phyloP scores from a whole-genome alignment of 192 early-diverging fungal species.

The Gryganskiella cystojenkinii region DNA sequence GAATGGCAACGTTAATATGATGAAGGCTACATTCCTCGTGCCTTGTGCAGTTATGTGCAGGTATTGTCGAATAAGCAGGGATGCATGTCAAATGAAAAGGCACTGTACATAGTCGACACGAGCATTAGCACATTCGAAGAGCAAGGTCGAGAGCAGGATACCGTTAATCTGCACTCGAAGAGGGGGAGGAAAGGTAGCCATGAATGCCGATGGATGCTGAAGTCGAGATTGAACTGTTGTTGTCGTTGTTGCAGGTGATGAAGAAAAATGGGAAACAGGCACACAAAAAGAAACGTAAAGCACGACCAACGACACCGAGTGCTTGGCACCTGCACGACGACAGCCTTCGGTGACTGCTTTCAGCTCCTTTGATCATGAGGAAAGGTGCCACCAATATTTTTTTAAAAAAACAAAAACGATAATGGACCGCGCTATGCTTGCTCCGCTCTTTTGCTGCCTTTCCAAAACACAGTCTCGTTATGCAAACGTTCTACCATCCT shows the following conservation, averaged over 20 bases:
- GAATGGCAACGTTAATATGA: no score
- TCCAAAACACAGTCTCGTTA: constrained; percentile 56
- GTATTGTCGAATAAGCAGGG: not conserved
- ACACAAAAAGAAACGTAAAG: not conserved
- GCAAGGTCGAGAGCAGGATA: constrained; percentile 40
- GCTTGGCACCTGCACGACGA: no score
- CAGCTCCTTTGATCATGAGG: not conserved
- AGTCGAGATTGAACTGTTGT: not conserved
- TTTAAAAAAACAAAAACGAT: no score
- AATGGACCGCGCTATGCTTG: no score
- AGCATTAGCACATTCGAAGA: constrained; percentile 50
- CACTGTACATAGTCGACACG: constrained; percentile 37
- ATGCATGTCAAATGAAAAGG: no score
- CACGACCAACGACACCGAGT: no score
- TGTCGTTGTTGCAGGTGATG: no score
- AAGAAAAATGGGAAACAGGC: not conserved
- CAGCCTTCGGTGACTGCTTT: not conserved
- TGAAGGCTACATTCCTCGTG: not conserved
- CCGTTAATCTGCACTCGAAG: constrained; percentile 43
- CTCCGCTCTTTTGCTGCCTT: not conserved
- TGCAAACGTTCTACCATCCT: constrained; percentile 47
- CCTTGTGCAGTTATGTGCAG: not conserved
- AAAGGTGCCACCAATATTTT: no score
- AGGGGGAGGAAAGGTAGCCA: constrained; percentile 9
- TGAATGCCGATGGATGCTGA: no score